Percentiles rank a stretch among this genome's conserved stretches.
Evolutionary conservation across 352 stramenopile genomes (phyloP).

Genomic region (Phytophthora ramorum): DNA sequence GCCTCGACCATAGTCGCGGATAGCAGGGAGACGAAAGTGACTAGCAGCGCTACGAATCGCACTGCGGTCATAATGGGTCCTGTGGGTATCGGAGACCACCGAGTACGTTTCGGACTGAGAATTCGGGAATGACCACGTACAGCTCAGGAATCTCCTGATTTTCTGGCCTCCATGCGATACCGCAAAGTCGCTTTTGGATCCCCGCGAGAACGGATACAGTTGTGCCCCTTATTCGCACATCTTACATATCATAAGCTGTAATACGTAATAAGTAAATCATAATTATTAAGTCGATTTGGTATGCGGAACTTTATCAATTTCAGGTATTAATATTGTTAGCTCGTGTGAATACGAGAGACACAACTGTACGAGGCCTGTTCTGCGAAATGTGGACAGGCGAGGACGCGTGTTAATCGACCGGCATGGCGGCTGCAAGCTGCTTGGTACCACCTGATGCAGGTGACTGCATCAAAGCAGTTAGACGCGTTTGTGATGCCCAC

Average conservation of each 20-base stretch:
- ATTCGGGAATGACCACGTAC: constrained; percentile 23
- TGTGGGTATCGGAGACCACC: constrained; percentile 7
- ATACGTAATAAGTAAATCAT: no score
- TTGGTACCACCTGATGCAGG: no score
- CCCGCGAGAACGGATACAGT: constrained; percentile 12
- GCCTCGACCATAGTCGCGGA: neutral
- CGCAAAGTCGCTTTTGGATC: constrained; percentile 9
- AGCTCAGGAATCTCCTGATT: constrained; percentile 19
- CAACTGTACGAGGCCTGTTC: no score
- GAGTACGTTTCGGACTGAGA: constrained; percentile 15
- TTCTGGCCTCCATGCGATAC: constrained; percentile 15
- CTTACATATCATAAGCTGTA: no score
- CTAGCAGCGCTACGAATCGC: constrained; percentile 14
- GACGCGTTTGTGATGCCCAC: neutral
- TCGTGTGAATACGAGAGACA: neutral
- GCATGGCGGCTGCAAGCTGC: constrained; percentile 6
- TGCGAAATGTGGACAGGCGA: constrained; percentile 29
- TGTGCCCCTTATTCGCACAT: no score
- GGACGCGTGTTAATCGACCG: constrained; percentile 4
- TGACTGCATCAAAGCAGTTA: constrained; percentile 3
- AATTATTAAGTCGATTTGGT: no score
- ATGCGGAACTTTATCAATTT: no score
- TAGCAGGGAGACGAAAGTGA: constrained; percentile 7
- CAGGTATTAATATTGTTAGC: no score
- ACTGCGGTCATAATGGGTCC: constrained; percentile 14